Evolutionary conservation across 2,329 filamentous ascomycete species (phyloP).

Genomic region (Colletotrichum zoysiae): DNA sequence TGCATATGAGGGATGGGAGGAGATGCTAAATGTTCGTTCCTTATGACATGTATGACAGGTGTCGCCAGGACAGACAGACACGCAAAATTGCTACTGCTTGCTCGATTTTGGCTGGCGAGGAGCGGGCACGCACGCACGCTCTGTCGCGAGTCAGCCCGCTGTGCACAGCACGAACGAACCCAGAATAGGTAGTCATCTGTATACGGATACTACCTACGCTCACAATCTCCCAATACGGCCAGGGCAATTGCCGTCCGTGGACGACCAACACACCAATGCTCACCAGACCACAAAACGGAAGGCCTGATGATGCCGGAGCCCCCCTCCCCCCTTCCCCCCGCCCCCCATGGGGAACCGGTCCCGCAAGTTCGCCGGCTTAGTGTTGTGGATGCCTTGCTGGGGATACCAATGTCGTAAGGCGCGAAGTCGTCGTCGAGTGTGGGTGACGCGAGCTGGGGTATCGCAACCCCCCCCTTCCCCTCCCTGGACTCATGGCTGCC

Average conservation of each 20-base stretch:
- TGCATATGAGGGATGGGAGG: too few species aligned
- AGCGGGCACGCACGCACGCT: background rate
- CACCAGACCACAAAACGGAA: constrained; percentile 1
- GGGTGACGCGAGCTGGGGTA: constrained; percentile 19
- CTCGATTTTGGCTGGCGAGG: background rate
- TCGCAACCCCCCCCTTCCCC: background rate
- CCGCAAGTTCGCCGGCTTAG: constrained; percentile 31
- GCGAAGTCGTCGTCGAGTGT: background rate
- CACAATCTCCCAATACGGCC: background rate
- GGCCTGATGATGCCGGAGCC: background rate
- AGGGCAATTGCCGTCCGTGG: background rate
- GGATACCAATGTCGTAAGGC: background rate
- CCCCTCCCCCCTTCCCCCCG: too few species aligned
- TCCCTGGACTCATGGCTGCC: background rate
- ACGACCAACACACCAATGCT: background rate
- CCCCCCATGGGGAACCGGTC: constrained; percentile 37
- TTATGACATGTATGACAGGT: background rate
- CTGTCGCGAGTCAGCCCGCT: constrained; percentile 14
- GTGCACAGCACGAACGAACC: background rate
- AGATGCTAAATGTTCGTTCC: background rate
- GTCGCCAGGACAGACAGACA: too few species aligned
- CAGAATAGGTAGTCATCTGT: background rate
- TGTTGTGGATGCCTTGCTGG: constrained; percentile 32
- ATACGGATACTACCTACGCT: background rate
- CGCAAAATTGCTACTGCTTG: background rate